Percentiles rank a stretch among this genome's conserved stretches.
phyloP scores from a whole-genome alignment of 1,139 yeast species.

The Yamadazyma membranifaciens region DNA sequence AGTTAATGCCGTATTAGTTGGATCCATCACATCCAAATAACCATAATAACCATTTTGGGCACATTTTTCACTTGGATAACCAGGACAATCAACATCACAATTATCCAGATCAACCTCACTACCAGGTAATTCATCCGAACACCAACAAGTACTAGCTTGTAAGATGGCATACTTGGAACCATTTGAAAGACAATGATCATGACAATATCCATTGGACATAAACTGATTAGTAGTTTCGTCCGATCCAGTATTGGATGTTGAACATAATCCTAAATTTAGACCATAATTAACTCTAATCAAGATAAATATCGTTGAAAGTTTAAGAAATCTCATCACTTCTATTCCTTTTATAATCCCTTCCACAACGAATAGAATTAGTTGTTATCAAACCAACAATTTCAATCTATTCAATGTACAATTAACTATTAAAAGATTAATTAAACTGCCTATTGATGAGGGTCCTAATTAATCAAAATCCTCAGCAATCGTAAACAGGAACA shows the following conservation, averaged over 20 bases:
- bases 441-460: constrained; percentile 2
- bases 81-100: constrained; percentile 56
- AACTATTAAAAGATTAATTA: neutral
- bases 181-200: constrained; percentile 36
- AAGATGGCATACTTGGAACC: constrained; percentile 59
- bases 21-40: constrained; percentile 30
- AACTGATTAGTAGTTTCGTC: constrained; percentile 20
- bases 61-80: constrained; percentile 35
- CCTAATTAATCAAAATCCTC: neutral
- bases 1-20: constrained; percentile 16
- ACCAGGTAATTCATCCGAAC: constrained; percentile 53
- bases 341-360: neutral
- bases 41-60: constrained; percentile 34
- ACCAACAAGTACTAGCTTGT: constrained; percentile 56
- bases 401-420: neutral
- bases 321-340: neutral
- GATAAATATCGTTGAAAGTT: too few species aligned
- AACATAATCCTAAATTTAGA: constrained; percentile 36
- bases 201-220: constrained; percentile 59
- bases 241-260: constrained; percentile 32
- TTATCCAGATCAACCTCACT: constrained; percentile 26
- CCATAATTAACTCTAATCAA: constrained; percentile 1
- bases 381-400: neutral
- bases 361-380: constrained; percentile 1
- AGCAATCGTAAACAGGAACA: neutral